Percentiles rank a stretch among this genome's conserved stretches.
Evolutionary conservation across 257 asterid species (phyloP).

Genomic region (Solanum lycopersicoides): DNA sequence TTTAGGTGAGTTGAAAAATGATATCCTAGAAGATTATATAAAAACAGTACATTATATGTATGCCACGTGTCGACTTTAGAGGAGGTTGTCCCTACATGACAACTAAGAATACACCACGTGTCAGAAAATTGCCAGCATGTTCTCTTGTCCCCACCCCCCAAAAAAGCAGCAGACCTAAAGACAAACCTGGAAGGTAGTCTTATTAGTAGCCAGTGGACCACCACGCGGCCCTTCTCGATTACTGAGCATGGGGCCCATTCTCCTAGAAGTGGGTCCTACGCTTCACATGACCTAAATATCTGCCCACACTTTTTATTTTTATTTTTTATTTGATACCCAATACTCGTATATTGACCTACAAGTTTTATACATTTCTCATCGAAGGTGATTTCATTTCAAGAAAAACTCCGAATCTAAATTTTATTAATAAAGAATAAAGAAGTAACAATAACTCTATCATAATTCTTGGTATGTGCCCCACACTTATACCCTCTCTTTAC

Average conservation of each 20-base stretch:
- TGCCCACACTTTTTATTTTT: no score
- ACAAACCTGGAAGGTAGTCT: neutral
- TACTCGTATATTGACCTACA: no score
- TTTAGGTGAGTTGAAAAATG: neutral
- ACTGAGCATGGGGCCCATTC: neutral
- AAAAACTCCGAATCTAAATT: no score
- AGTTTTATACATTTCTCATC: rapidly evolving
- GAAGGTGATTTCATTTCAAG: rapidly evolving
- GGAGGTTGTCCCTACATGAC: neutral
- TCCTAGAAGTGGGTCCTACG: neutral
- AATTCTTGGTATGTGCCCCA: neutral
- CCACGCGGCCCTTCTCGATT: neutral
- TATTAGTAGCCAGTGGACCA: neutral
- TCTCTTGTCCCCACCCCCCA: neutral
- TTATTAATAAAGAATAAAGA: no score
- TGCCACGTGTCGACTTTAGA: neutral
- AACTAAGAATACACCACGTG: neutral
- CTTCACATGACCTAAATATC: neutral
- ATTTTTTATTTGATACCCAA: rapidly evolving
- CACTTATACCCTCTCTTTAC: neutral
- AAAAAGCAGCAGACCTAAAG: neutral
- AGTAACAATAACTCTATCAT: no score
- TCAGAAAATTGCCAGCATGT: neutral
- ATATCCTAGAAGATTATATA: neutral
- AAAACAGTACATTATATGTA: neutral